Conservation (phyloP, 257 asterid species). For the Fraxinus anomala region DNA sequence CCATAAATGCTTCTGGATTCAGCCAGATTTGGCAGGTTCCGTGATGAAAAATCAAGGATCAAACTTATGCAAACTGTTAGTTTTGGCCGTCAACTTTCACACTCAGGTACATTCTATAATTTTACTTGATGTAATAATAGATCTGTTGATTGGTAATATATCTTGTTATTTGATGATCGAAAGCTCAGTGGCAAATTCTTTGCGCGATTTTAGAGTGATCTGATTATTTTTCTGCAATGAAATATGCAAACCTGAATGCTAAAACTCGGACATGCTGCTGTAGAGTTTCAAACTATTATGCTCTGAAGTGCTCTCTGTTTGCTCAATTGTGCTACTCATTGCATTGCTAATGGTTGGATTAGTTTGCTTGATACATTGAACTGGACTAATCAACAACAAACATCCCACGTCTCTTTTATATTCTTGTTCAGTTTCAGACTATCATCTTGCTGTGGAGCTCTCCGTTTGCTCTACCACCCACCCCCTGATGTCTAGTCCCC, state of each 20-base stretch:
- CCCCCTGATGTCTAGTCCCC: too few relatives aligned
- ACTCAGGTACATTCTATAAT: neutral
- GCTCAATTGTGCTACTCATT: neutral
- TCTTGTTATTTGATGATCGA: neutral
- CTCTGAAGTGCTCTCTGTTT: neutral
- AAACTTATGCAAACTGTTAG: too few relatives aligned
- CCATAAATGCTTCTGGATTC: too few relatives aligned
- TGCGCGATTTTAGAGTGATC: neutral
- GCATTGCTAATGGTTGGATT: neutral
- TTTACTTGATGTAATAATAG: neutral
- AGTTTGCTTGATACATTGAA: neutral
- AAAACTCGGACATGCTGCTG: neutral
- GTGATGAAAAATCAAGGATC: too few relatives aligned
- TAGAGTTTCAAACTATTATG: neutral
- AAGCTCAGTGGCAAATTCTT: neutral
- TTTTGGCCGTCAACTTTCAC: too few relatives aligned
- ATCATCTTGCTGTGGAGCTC: too few relatives aligned
- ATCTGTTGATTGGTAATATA: neutral
- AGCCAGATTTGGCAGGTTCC: too few relatives aligned
- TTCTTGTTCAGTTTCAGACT: too few relatives aligned
- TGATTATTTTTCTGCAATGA: neutral
- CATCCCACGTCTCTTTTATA: too few relatives aligned
- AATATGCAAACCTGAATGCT: neutral
- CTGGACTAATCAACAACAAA: too few relatives aligned
- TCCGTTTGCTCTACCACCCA: too few relatives aligned